phyloP scores from a whole-genome alignment of 257 asterid genomes.

The Nicotiana attenuata region DNA sequence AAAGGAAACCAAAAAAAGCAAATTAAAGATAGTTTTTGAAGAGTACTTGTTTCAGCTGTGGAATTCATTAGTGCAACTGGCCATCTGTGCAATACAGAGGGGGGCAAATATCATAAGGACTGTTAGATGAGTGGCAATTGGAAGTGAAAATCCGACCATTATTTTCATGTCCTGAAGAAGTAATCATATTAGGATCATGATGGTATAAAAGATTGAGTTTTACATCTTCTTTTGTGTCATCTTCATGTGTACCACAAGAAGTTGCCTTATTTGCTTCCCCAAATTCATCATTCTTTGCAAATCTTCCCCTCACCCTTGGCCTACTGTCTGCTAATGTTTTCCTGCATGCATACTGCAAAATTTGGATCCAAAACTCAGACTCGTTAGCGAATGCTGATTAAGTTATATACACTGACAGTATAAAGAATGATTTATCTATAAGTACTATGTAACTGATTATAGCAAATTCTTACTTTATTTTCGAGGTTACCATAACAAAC shows the following conservation, averaged over 20 bases:
- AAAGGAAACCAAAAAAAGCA: not conserved
- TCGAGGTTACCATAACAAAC: not conserved
- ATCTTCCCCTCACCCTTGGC: slow-evolving; percentile 87
- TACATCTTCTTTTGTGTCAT: slow-evolving; percentile 57
- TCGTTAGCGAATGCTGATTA: not conserved
- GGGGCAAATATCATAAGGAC: slow-evolving; percentile 9
- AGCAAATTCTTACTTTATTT: no score
- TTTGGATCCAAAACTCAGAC: not conserved
- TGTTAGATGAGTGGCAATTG: slow-evolving; percentile 4
- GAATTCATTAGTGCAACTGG: slow-evolving; percentile 1
- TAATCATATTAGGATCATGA: slow-evolving; percentile 3
- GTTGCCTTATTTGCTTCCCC: slow-evolving; percentile 33
- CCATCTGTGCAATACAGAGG: slow-evolving; percentile 14
- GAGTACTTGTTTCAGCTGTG: slow-evolving; percentile 2
- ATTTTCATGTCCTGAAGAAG: not conserved
- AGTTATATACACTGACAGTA: not conserved
- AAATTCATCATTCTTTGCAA: slow-evolving; percentile 72
- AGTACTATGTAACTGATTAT: not conserved
- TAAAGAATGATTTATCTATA: not conserved
- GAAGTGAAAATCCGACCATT: slow-evolving; percentile 10
- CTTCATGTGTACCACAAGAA: slow-evolving; percentile 45
- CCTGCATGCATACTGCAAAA: slow-evolving; percentile 81
- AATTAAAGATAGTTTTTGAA: not conserved
- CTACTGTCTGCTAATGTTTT: slow-evolving; percentile 90
- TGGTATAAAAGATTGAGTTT: slow-evolving; percentile 13